A percentile compares a stretch with the other conserved stretches of the same genome.
Evolutionary conservation across 208 protist species (phyloP).

Genomic region (Naegleria gruberi): DNA sequence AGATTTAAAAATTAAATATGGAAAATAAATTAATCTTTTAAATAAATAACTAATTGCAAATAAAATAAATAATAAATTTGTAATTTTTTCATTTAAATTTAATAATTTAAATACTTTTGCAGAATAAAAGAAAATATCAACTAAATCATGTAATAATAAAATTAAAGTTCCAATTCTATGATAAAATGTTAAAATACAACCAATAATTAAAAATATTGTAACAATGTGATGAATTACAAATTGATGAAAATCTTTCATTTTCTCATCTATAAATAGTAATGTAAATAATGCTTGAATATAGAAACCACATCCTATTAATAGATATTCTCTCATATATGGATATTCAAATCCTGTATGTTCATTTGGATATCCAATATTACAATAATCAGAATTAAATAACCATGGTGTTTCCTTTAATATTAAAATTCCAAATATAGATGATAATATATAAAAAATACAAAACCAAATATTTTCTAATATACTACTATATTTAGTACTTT

Average conservation of each 20-base stretch:
- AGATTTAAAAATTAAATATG: neutral
- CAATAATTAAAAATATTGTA: neutral
- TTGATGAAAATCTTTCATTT: slow-evolving; percentile 1
- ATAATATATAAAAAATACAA: neutral
- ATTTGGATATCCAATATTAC: neutral
- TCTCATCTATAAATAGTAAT: slow-evolving; percentile 8
- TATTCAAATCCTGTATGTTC: neutral
- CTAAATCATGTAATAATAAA: neutral
- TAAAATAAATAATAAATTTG: neutral
- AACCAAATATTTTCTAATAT: neutral
- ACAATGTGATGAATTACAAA: slow-evolving; percentile 7
- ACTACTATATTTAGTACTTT: neutral
- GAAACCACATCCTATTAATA: neutral
- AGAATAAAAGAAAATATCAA: slow-evolving; percentile 12
- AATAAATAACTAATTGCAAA: neutral
- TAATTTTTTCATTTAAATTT: neutral
- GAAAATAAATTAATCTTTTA: neutral
- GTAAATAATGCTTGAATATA: neutral
- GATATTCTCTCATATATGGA: neutral
- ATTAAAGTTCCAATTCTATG: neutral
- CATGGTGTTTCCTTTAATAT: neutral
- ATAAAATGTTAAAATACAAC: neutral
- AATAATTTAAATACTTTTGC: neutral
- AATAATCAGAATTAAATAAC: neutral
- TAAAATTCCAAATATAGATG: neutral